Evolutionary conservation across 257 asterid genomes (phyloP).

Genomic region (Solanum virginianum): DNA sequence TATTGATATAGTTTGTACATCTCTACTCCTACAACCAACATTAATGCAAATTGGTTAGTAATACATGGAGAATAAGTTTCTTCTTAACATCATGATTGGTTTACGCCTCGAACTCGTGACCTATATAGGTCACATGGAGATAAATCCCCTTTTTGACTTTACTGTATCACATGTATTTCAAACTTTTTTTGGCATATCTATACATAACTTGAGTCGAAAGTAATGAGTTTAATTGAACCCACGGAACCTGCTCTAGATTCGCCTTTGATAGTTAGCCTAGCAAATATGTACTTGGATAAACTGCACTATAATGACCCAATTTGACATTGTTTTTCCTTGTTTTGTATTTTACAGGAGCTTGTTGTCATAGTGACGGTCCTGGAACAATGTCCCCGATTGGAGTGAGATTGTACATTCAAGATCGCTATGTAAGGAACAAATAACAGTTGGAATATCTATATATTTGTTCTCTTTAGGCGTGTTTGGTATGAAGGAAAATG

Average conservation of each 20-base stretch:
- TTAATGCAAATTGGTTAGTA: background rate
- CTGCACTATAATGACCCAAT: background rate
- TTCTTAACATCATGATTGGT: background rate
- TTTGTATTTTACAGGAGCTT: conserved; percentile 15
- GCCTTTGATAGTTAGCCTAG: background rate
- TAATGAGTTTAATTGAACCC: background rate
- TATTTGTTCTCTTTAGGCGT: background rate
- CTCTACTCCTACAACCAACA: background rate
- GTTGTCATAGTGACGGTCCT: conserved; percentile 11
- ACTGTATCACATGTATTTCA: background rate
- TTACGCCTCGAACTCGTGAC: too few species aligned
- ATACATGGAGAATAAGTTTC: background rate
- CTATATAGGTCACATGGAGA: background rate
- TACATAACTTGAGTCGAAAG: background rate
- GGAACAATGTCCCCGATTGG: conserved; percentile 34
- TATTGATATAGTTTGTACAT: background rate
- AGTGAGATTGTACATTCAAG: conserved; percentile 32
- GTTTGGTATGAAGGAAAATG: background rate
- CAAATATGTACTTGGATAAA: background rate
- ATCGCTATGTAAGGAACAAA: conserved; percentile 38
- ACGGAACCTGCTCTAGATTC: background rate
- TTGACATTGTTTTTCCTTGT: background rate
- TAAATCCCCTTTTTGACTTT: background rate
- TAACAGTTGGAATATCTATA: background rate
- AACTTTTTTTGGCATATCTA: background rate